Conservation (phyloP, 1,139 yeast genomes). For the Geotrichum australiense region DNA sequence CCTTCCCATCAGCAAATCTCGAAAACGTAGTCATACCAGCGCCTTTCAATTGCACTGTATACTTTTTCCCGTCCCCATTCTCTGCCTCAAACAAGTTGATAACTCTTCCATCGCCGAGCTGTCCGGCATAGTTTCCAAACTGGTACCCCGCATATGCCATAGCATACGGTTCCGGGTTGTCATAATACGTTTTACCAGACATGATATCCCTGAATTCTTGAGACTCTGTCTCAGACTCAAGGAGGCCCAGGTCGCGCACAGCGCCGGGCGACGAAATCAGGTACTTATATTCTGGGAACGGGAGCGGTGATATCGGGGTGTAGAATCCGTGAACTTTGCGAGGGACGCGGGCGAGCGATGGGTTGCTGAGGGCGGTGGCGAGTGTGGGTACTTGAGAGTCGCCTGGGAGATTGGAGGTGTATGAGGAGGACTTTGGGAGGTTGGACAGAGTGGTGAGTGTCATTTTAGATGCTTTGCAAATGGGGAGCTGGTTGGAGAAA, state of each 20-base stretch:
- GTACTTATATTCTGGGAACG: conserved; percentile 39
- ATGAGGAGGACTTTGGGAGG: conserved; percentile 40
- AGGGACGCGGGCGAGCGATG: conserved; percentile 43
- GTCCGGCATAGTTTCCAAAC: conserved; percentile 95
- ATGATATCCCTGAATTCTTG: conserved; percentile 50
- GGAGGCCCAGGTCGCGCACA: conserved; percentile 52
- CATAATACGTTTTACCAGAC: conserved; percentile 49
- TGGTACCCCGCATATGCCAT: conserved; percentile 96
- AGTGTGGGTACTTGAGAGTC: conserved; percentile 53
- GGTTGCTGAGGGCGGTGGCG: conserved; percentile 41
- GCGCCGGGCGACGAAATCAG: conserved; percentile 58
- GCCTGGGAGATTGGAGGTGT: conserved; percentile 48
- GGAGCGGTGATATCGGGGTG: conserved; percentile 37
- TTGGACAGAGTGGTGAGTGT: conserved; percentile 19
- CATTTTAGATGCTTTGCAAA: too few species aligned
- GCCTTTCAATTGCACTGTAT: conserved; percentile 81
- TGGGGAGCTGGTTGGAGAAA: too few species aligned
- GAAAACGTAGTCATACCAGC: conserved; percentile 89
- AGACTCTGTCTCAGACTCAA: conserved; percentile 35
- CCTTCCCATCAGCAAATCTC: conserved; percentile 95
- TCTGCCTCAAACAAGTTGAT: conserved; percentile 67
- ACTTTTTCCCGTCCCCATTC: conserved; percentile 36
- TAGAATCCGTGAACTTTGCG: conserved; percentile 62
- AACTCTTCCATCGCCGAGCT: conserved; percentile 93
- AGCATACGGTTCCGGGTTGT: conserved; percentile 62